Evolutionary conservation across 2,329 filamentous ascomycete genomes (phyloP).

Genomic region (Fusarium hainanense): DNA sequence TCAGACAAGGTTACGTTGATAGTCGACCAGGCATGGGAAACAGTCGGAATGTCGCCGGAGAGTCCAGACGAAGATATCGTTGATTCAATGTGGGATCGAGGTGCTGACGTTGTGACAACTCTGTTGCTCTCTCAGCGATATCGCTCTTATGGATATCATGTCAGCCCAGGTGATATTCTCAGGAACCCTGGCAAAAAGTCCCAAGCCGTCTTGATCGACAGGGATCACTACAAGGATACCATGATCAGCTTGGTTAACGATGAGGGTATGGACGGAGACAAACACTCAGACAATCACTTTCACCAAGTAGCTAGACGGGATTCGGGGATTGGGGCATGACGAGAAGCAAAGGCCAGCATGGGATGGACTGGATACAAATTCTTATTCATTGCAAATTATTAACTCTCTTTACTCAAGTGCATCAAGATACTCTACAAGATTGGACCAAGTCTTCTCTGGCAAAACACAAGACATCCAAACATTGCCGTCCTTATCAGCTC

Average conservation of each 20-base stretch:
- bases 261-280: not conserved
- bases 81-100: not conserved
- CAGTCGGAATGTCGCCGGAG: not conserved
- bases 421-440: constrained; percentile 14
- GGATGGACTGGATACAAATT: not conserved
- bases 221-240: not conserved
- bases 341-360: not conserved
- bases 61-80: not conserved
- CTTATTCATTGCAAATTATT: not conserved
- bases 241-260: not conserved
- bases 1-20: not conserved
- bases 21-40: not conserved
- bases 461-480: constrained; percentile 26
- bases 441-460: constrained; percentile 17
- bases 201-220: not conserved
- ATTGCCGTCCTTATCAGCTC: constrained; percentile 18
- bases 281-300: not conserved
- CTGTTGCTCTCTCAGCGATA: not conserved
- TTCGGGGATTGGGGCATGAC: not conserved
- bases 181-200: not conserved
- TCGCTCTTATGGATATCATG: not conserved
- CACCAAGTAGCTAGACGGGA: not conserved
- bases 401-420: not conserved
- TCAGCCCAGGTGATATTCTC: not conserved
- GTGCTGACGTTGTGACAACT: not conserved